Evolutionary conservation across 1,139 yeast species (phyloP), one percentile per base, ranked within the genome.

Genomic region (Hanseniaspora uvarum): DNA sequence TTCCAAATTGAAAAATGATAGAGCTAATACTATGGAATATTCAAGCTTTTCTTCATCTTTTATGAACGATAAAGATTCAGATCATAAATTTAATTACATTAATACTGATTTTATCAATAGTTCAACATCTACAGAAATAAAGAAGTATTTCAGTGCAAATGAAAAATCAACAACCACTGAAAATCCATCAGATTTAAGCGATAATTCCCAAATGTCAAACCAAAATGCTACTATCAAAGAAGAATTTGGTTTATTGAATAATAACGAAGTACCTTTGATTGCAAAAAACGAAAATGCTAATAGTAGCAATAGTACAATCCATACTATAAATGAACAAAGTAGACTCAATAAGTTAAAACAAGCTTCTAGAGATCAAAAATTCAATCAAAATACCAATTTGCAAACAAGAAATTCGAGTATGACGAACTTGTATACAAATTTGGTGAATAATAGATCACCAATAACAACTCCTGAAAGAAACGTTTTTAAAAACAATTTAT

Each of bases 41-140:
- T 48, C 55, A 10, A 53, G 53, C 39, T 44, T 48, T 33, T 44
- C 49, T 10, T 37, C 46, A 12, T 43, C 50, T 16, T 44, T 37
- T 16, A 48, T 48, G 53, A 37, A 53, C 19, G 53, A 48, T 18
- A 39, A 39, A 33, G 45, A 47, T 31, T 33, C 52, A 16, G 52
- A 45, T 23, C 54, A 48, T 21, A 56, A 56, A 19, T 59, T 58
- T 36, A 56, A 57, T 16, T 58, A 58, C 34, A 58, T 58, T 18
- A 59, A 59, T 38, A 56, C 38, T 30, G 60, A 58, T 28, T 56
- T 59, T 36, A 45, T 54, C 26, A 49, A 54, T 23, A 54, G 56
- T 21, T 37, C 53, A 5, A 50, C 44, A 1, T 50, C 53, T n/a
- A 43, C 37, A 2, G 53, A 50, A 12, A 50, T 50, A 4, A 50